Evolutionary conservation across 139 green algal genomes (phyloP).

Genomic region (Monoraphidium neglectum): DNA sequence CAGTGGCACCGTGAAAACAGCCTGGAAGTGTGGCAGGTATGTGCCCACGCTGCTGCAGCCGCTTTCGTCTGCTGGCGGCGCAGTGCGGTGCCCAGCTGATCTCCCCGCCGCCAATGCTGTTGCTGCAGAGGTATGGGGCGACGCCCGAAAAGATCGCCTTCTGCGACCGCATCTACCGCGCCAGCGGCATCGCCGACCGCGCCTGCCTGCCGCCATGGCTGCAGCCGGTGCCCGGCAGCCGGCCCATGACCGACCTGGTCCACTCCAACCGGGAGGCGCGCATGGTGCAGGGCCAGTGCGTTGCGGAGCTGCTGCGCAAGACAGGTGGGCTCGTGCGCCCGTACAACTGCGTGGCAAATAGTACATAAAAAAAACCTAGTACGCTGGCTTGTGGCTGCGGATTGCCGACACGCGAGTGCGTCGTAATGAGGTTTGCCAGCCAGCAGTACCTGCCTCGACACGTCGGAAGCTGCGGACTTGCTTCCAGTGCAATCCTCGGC

Average conservation of each 20-base stretch:
- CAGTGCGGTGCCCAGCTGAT: too few species aligned
- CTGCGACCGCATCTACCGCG: slow-evolving; percentile 16
- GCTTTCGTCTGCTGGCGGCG: too few species aligned
- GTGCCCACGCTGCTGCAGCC: too few species aligned
- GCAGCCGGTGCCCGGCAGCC: slow-evolving; percentile 7
- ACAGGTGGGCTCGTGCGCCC: slow-evolving; percentile 3
- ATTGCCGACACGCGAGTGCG: not conserved
- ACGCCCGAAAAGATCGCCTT: slow-evolving; percentile 32
- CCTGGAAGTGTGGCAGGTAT: too few species aligned
- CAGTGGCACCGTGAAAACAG: too few species aligned
- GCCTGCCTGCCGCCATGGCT: slow-evolving; percentile 18
- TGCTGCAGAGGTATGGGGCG: not conserved
- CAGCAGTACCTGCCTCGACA: not conserved
- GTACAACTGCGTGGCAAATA: not conserved
- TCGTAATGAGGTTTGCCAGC: not conserved
- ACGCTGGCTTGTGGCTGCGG: not conserved
- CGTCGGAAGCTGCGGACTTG: too few species aligned
- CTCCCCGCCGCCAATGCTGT: too few species aligned
- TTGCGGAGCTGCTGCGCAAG: slow-evolving; percentile 24
- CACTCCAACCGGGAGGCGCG: slow-evolving; percentile 19
- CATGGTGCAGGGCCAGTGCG: slow-evolving; percentile 23
- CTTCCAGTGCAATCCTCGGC: too few species aligned
- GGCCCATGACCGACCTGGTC: slow-evolving; percentile 27
- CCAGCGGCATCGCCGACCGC: slow-evolving; percentile 15
- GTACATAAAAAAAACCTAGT: not conserved